Base-by-base conservation (phyloP, 2,329 filamentous ascomycete species). In the Dactylonectria macrodidyma region DNA sequence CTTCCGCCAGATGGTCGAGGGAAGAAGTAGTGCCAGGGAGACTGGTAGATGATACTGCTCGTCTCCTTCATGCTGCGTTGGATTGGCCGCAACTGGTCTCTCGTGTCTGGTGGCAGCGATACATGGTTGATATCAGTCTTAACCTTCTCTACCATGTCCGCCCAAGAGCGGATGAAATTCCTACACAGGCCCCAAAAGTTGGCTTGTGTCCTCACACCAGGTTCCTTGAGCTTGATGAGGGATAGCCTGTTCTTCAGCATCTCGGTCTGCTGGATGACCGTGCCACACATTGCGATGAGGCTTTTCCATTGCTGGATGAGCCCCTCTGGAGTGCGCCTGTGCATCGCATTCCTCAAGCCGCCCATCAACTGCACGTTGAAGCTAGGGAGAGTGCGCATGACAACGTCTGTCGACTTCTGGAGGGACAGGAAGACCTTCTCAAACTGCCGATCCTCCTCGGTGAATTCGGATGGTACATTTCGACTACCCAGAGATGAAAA, bases 51-150 rank as follows among this genome's bases (percentile, higher is more conserved):
- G 55, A 92, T 84, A 62, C 90, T 89, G 66, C 88, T 92, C 12
- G 93, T 93, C 77, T 97, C 93, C 78, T 95, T 95, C 77, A 96
- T 91, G 66, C 90, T 90, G 73, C 91, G 91, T 77, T 98, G 95
- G 52, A 97, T 89, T 2, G 94, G 94, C 66, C 92, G 90, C 73
- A 98, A 88, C 61, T 93, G 88, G 30, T 88, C 83, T 77, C 93
- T 90, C 51, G 95, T 91, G 71, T 97, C 93, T 30, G 87, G 83
- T 3, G 89, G 87, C 8, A 91, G 79, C 51, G 86, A 83, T 33
- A 88, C 81, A 51, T 82, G 83, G 73, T 84, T 87, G n/a, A 84
- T 84, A 16, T 81, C 83, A 62, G 85, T 81, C 77, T 89, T 91
- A 71, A 93, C 86, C 75, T 87, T 87, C 41, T 81, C 83, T 5